Evolutionary conservation across 371 early-diverging fungal species (phyloP), one percentile per base, ranked within the genome.

Genomic region (Dichotomocladium elegans): DNA sequence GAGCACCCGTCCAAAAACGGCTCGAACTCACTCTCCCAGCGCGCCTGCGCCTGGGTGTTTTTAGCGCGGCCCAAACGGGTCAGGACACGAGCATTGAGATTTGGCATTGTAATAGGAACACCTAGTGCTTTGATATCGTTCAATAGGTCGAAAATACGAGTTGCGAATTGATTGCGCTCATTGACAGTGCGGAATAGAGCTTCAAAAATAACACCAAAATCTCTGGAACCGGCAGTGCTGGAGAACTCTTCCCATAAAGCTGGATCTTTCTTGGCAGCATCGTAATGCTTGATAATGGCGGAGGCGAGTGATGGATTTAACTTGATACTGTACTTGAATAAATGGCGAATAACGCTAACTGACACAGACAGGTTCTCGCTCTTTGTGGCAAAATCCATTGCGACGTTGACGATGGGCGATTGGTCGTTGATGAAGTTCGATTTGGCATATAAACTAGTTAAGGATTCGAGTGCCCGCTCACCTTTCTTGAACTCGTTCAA

Each of bases 21-120:
- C 11, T 53, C 65, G 35, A 70, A 66, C 4, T 51, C 60, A 17
- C 62, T 47, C 28, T 66, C 51, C 77, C 77, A 76, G 6, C 56
- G 61, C 11, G 45, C 60, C 26, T 64, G 68, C 5, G 55, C 56
- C 42, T 72, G 72, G 2, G 12, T n/a, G 22, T 57, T 56, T n/a
- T 47, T 51, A 21, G 61, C 11, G 33, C 55, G 58, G 14, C 51
- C 41, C 24, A 66, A 50, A 14, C 57, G 62, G 2, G 53, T 51
- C 9, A 37, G 12, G 10, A 66, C 60, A 6, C 60, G 59, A 7
- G 47, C 47, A 25, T 60, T 57, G 11, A 62, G 33, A 37, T 50
- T 55, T n/a, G 37, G 37, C 9, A 31, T 31, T 3, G 41, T 51
- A 6, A 58, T 52, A 26, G 34, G 41, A n/a, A 58, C 41, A 9